Evolutionary conservation across 805 yeast genomes (phyloP), one percentile per base, ranked within the genome.

Genomic region (Yamadazyma kitorensis): DNA sequence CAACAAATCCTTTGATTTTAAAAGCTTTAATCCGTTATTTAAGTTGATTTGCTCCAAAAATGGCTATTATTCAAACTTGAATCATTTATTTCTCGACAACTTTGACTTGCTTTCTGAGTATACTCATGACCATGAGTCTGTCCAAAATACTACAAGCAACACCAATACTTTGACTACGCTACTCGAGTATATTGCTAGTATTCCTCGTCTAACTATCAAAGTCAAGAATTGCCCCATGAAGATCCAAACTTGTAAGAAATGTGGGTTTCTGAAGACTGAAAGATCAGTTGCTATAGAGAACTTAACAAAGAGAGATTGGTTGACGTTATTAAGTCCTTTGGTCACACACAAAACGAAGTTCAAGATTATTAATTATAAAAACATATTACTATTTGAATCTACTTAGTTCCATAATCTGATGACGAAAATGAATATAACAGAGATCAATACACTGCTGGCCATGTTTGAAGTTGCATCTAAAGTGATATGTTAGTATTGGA

Each of bases 181-280:
- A 7, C 31, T 47, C 26, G 33, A 41, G 8, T 32, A 30, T 18
- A 28, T 58, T 15, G 47, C 61, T 2, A 30, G 46, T 4, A 49
- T 62, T 17, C 44, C 49, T 6, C 31, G 34, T 21, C 36, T 64
- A 16, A 43, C 44, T 2, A 49, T 64, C 7, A 48, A 50, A 4
- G 47, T 62, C 26, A 50, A 47, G 32, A 49, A 59, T 24, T 44
- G 44, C 11, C 51, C 48, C n/a, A n/a, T n/a, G n/a, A n/a, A n/a
- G n/a, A n/a, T n/a, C n/a, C 53, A 51, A 22, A 52, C 60, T 2
- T 64, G 70, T 44, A 46, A 44, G 11, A 58, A 52, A n/a, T 64
- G 70, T 47, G 70, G 70, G 2, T 40, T 43, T 25, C 43, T 43
- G 22, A 43, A 45, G 16, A 31, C 33, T 14, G 41, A 44, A 11